Evolutionary conservation across 2,329 filamentous ascomycete species (phyloP).

Genomic region (Alternaria metachromatica): DNA sequence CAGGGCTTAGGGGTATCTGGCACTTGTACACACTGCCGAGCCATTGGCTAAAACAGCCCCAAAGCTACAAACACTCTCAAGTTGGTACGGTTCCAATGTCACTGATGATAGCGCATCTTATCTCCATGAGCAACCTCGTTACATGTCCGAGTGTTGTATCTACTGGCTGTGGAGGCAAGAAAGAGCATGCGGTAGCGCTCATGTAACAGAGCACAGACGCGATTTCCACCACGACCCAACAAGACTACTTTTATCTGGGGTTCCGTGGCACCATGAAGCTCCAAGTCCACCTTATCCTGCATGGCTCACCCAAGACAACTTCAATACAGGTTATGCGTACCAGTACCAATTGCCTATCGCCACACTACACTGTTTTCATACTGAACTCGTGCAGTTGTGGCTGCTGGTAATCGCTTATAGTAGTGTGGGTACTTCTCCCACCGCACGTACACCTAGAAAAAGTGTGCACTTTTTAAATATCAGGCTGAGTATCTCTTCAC

Average conservation of each 20-base stretch:
- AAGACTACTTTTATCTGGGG: background rate
- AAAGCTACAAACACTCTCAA: background rate
- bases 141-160: background rate
- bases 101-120: background rate
- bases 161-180: background rate
- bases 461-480: background rate
- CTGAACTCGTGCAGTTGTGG: background rate
- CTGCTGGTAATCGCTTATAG: background rate
- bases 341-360: background rate
- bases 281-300: background rate
- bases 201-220: background rate
- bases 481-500: background rate
- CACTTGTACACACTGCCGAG: background rate
- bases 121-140: background rate
- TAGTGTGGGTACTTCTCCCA: background rate
- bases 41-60: background rate
- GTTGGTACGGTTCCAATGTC: background rate
- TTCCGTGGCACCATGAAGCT: background rate
- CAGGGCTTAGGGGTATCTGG: background rate
- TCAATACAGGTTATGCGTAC: background rate
- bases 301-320: background rate
- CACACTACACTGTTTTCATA: background rate
- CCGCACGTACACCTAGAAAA: background rate
- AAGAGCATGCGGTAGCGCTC: background rate
- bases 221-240: background rate